Evolutionary conservation across 805 yeast genomes (phyloP), one percentile per base, ranked within the genome.

Genomic region (Candida coquimbonensis): DNA sequence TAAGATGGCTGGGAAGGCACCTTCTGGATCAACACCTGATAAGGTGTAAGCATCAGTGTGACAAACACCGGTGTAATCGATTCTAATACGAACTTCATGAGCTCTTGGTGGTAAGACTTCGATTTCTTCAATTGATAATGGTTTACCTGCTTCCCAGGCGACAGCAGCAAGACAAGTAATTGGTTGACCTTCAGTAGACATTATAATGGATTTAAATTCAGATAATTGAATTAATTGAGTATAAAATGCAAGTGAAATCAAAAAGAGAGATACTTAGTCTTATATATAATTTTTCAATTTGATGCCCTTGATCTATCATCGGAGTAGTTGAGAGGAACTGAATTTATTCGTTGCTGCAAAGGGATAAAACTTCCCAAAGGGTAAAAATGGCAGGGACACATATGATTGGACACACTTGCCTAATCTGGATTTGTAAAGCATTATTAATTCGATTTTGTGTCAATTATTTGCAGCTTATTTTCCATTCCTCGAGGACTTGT

Each of bases 11-110:
- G 98, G 98, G 78, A 89, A 89, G 13, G 83, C 86, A 58, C 98
- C 99, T 70, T 93, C 99, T 45, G 98, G 93, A 67, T 93, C 99
- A 47, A 72, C 77, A 49, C 99, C 99, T 41, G 95, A 83, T 54
- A 93, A 75, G 11, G 98, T 91, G 74, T 84, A 93, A 36, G 97
- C 97, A 65, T 93, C 99, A 33, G 99, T 93, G 73, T 93, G 99
- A 68, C 99, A 93, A 36, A 93, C 96, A 64, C 97, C 99, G 29
- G 97, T 86, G 71, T 85, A 76, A 43, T 73, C 74, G 47, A 93
- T 70, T 68, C 88, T 85, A 65, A 93, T 86, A 67, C 99, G 84
- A 40, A 93, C 98, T 70, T 93, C 99, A 64, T 93, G 97, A 40
- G 96, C 96, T 66, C 80, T 84, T 56, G 99, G 99, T 24, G 99